phyloP scores from a whole-genome alignment of 371 early-diverging fungal species.

The Mucor sp. region DNA sequence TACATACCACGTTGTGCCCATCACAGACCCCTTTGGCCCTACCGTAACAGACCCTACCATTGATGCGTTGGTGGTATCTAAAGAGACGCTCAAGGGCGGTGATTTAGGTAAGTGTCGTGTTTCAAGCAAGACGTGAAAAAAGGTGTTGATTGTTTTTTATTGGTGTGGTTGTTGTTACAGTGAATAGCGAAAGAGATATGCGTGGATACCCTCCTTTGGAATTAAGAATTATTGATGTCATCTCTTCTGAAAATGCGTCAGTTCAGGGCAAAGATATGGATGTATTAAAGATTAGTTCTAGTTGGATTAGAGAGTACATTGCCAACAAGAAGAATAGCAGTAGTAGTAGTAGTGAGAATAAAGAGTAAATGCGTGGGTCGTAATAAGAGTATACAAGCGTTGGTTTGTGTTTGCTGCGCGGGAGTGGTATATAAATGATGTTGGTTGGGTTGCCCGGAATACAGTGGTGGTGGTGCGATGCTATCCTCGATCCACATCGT shows the following conservation, averaged over 20 bases:
- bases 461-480: neutral
- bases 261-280: slow-evolving; percentile 44
- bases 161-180: slow-evolving; percentile 33
- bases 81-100: slow-evolving; percentile 84
- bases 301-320: slow-evolving; percentile 60
- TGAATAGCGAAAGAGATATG: slow-evolving; percentile 60
- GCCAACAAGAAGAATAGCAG: slow-evolving; percentile 13
- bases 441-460: neutral
- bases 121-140: too few species aligned
- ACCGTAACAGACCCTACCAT: slow-evolving; percentile 76
- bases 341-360: slow-evolving; percentile 1
- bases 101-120: slow-evolving; percentile 72
- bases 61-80: slow-evolving; percentile 85
- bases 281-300: slow-evolving; percentile 71
- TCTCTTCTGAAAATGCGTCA: slow-evolving; percentile 52
- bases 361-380: neutral
- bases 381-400: too few species aligned
- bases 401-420: neutral
- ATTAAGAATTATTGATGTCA: slow-evolving; percentile 76
- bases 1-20: slow-evolving; percentile 64
- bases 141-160: too few species aligned
- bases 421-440: neutral
- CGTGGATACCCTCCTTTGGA: slow-evolving; percentile 59
- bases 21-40: slow-evolving; percentile 89
- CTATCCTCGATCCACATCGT: slow-evolving; percentile 47